Evolutionary conservation across 1,284 basidiomycete genomes (phyloP), one percentile per base, ranked within the genome.

Genomic region (Afroboletus lepidellus): DNA sequence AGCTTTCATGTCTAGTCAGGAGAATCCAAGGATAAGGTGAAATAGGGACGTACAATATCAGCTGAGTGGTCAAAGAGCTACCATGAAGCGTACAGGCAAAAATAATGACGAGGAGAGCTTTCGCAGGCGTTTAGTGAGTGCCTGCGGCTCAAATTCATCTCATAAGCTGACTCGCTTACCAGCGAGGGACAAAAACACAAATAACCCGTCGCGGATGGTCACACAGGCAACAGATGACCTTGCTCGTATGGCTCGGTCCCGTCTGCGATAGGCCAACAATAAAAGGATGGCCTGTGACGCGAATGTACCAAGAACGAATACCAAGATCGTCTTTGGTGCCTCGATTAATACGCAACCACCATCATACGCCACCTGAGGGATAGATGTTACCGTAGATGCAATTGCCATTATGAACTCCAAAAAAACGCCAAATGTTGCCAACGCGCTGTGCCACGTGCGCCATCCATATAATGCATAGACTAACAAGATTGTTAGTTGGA

Each of bases 161-260:
- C 13, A 30, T n/a, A 11, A 21, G 15, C 30, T 8, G 29, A 2
- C 9, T 18, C 0, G 16, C 62, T 62, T 21, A 64, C 62, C 41
- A 37, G 37, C 29, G 16, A 68, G 11, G 8, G 41, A 53, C 3
- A 21, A 11, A 15, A 68, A 65, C 8, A 53, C 60, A 1, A 60
- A 1, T 7, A 57, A 11, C 15, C 63, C 62, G 12, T 65, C 63
- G 4, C 65, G 62, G n/a, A 65, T 65, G 16, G 64, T 66, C 2
- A 60, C 32, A 16, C 50, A 60, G 13, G 50, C 54, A 21, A 64
- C 33, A 5, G 43, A 41, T 2, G 32, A 20, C 41, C 52, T 46
- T n/a, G 23, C 13, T 37, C 25, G 51, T 11, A 12, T 16, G 18
- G 25, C 32, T 8, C 18, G 49, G 3, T 54, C 37, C 24, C 55